A percentile compares a stretch with the other conserved stretches of the same genome.
These are phyloP conservation scores for Nannizziopsis arthrosporioides DNA, from an alignment of 2,329 filamentous ascomycete species.

Conservation along the genomic window DNA sequence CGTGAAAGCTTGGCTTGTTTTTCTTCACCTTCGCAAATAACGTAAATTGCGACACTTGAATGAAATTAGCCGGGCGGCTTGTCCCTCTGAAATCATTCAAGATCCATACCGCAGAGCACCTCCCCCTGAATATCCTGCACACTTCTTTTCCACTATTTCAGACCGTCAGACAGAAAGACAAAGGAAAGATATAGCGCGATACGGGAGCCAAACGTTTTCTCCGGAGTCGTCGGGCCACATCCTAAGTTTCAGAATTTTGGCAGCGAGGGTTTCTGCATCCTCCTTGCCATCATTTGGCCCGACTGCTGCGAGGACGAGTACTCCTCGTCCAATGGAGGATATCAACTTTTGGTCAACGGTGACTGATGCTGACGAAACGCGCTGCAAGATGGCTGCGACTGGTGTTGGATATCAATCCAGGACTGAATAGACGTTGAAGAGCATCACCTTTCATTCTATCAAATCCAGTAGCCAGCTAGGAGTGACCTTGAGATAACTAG, in stretches of 20 bases:
- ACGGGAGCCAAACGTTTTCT: slow-evolving; percentile 42
- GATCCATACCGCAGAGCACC: slow-evolving; percentile 72
- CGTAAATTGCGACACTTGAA: slow-evolving; percentile 86
- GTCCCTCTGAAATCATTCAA: neutral
- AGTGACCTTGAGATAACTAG: neutral
- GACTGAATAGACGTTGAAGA: slow-evolving; percentile 8
- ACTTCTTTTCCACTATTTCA: slow-evolving; percentile 68
- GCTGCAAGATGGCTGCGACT: slow-evolving; percentile 68
- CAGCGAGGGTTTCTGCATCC: slow-evolving; percentile 70
- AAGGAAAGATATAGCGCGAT: neutral
- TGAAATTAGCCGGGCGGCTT: neutral
- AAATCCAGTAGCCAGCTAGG: neutral
- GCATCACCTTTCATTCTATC: slow-evolving; percentile 32
- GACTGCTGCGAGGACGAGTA: slow-evolving; percentile 84
- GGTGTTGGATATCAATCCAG: slow-evolving; percentile 1
- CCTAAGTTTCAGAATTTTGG: slow-evolving; percentile 78
- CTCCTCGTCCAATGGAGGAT: slow-evolving; percentile 78
- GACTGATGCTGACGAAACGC: slow-evolving; percentile 89
- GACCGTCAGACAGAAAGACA: slow-evolving; percentile 13
- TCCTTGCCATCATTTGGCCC: slow-evolving; percentile 82
- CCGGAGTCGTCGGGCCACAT: slow-evolving; percentile 78
- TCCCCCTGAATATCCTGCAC: slow-evolving; percentile 84
- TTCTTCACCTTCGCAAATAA: slow-evolving; percentile 88
- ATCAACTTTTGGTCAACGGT: slow-evolving; percentile 84
- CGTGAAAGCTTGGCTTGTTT: slow-evolving; percentile 89